Evolutionary conservation across 306 rosid species (phyloP).

Genomic region (Glycyrrhiza uralensis): DNA sequence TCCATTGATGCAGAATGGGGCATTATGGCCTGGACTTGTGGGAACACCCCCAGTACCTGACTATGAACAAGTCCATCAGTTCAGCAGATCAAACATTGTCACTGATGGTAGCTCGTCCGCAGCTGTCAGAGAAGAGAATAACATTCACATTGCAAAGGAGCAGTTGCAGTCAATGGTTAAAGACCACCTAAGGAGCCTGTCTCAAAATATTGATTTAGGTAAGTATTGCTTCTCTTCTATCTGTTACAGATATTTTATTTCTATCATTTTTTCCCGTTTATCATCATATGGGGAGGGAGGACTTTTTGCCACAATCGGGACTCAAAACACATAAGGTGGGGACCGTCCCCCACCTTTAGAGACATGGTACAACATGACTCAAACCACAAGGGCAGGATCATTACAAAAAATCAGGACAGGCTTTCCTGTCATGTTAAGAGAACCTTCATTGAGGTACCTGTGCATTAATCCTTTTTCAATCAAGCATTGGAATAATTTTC

Average conservation of each 20-base stretch:
- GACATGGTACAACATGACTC: neutral
- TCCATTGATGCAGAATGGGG: slow-evolving; percentile 19
- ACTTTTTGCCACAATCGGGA: neutral
- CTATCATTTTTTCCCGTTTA: neutral
- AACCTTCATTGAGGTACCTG: slow-evolving; percentile 14
- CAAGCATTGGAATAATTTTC: slow-evolving; percentile 18
- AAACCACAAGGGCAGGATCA: neutral
- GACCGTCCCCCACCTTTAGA: no score
- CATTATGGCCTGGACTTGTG: slow-evolving; percentile 47
- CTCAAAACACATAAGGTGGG: neutral
- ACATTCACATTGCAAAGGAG: slow-evolving; percentile 53
- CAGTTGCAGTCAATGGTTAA: slow-evolving; percentile 56
- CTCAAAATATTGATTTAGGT: slow-evolving; percentile 56
- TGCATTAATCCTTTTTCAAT: neutral
- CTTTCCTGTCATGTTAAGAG: slow-evolving; percentile 11
- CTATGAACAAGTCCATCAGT: slow-evolving; percentile 47
- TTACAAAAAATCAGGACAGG: neutral
- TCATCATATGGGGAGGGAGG: slow-evolving; percentile 24
- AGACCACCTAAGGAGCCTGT: slow-evolving; percentile 55
- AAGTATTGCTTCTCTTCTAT: slow-evolving; percentile 21
- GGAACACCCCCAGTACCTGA: slow-evolving; percentile 38
- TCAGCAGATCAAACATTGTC: slow-evolving; percentile 39
- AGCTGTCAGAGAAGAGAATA: slow-evolving; percentile 34
- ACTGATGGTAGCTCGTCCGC: slow-evolving; percentile 27
- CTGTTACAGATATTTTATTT: neutral